phyloP scores from a whole-genome alignment of 2,329 filamentous ascomycete genomes.

The Colletotrichum navitas region DNA sequence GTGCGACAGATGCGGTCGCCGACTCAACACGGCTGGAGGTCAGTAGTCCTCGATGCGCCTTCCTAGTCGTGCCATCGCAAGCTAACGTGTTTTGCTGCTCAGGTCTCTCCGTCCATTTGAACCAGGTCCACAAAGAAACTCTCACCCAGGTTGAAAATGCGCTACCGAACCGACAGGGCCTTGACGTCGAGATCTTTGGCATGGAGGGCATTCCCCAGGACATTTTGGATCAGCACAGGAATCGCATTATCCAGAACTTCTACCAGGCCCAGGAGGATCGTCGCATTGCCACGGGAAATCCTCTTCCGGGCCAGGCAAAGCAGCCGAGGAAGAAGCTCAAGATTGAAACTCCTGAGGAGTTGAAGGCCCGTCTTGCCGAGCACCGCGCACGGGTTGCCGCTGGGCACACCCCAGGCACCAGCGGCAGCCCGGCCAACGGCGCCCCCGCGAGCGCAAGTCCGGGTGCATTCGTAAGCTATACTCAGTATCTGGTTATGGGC shows the following conservation, averaged over 20 bases:
- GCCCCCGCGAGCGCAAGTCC: constrained; percentile 59
- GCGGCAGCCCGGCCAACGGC: constrained; percentile 62
- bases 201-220: constrained; percentile 97
- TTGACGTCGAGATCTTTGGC: constrained; percentile 96
- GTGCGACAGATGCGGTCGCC: constrained; percentile 88
- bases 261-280: constrained; percentile 88
- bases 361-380: constrained; percentile 84
- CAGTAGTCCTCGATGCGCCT: constrained; percentile 49
- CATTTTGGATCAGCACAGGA: constrained; percentile 83
- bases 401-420: constrained; percentile 63
- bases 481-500: neutral
- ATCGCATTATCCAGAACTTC: constrained; percentile 86
- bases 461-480: constrained; percentile 68
- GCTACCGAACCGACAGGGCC: constrained; percentile 83
- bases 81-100: constrained; percentile 40
- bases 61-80: neutral
- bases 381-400: constrained; percentile 78
- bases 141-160: constrained; percentile 92
- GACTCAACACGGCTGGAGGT: constrained; percentile 96
- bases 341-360: constrained; percentile 79
- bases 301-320: constrained; percentile 75
- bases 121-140: constrained; percentile 97
- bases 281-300: constrained; percentile 85
- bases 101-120: constrained; percentile 97
- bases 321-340: constrained; percentile 78